A percentile compares a stretch with the other conserved stretches of the same genome.
These are phyloP conservation scores for Ceratobasidium sp. DNA, from an alignment of 1,284 basidiomycete species.

Conservation along the genomic window DNA sequence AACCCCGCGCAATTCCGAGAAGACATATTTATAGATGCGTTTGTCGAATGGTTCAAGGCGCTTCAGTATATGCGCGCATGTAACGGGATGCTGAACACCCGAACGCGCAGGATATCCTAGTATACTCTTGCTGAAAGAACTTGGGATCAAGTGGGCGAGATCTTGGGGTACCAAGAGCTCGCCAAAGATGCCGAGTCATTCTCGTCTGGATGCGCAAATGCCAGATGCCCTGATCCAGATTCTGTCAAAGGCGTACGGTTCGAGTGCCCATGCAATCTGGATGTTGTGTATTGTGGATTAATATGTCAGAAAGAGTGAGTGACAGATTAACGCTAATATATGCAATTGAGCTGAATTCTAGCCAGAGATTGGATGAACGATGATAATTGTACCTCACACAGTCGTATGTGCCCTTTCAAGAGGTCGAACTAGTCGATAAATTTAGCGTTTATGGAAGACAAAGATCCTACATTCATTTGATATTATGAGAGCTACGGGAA, in stretches of 20 bases:
- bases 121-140: background rate
- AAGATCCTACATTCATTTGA: no score
- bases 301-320: no score
- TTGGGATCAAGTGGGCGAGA: constrained; percentile 1
- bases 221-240: constrained; percentile 22
- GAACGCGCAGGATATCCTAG: background rate
- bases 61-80: constrained; percentile 11
- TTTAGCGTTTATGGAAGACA: no score
- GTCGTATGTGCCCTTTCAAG: no score
- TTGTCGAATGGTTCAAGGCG: constrained; percentile 21
- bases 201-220: constrained; percentile 14
- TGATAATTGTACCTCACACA: no score
- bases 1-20: background rate
- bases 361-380: no score
- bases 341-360: no score
- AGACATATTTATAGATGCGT: background rate
- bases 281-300: no score
- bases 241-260: background rate
- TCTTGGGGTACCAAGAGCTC: constrained; percentile 4
- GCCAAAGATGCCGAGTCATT: background rate
- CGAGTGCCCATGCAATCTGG: no score
- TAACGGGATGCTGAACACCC: constrained; percentile 4
- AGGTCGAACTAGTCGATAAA: no score
- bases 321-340: no score
- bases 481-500: no score